phyloP scores from a whole-genome alignment of 2,329 filamentous ascomycete species.

The Bipolaris victoriae region DNA sequence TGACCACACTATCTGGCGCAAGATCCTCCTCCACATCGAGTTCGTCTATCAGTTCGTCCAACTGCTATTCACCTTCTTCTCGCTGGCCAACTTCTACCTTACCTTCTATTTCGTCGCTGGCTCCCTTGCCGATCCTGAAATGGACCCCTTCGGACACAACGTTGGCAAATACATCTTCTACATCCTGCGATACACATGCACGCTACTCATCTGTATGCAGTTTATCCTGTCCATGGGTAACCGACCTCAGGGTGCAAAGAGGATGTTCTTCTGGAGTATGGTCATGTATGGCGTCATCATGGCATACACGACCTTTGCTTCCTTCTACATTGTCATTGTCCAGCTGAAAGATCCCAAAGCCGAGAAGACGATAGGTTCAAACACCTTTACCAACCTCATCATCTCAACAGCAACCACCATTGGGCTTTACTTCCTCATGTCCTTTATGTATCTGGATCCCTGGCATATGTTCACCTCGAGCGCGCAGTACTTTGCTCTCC shows the following conservation, averaged over 20 bases:
- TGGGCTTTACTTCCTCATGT: conserved; percentile 95
- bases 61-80: conserved; percentile 96
- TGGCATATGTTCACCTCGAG: conserved; percentile 99
- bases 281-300: conserved; percentile 93
- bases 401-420: conserved; percentile 87
- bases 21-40: conserved; percentile 90
- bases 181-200: conserved; percentile 81
- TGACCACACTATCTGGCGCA: conserved; percentile 87
- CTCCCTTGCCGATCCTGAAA: conserved; percentile 75
- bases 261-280: conserved; percentile 86
- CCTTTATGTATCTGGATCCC: conserved; percentile 93
- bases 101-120: conserved; percentile 98
- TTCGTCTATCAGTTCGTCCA: conserved; percentile 94
- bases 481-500: conserved; percentile 87
- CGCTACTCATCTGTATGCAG: conserved; percentile 89
- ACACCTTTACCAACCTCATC: conserved; percentile 93
- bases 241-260: conserved; percentile 90
- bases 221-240: conserved; percentile 98
- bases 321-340: conserved; percentile 85
- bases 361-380: conserved; percentile 72
- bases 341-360: conserved; percentile 67
- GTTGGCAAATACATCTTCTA: conserved; percentile 86
- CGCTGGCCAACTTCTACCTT: conserved; percentile 97
- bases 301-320: conserved; percentile 90
- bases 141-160: conserved; percentile 91